Base-by-base conservation (phyloP, 2,329 filamentous ascomycete species). In the Calonectria pteridis region DNA sequence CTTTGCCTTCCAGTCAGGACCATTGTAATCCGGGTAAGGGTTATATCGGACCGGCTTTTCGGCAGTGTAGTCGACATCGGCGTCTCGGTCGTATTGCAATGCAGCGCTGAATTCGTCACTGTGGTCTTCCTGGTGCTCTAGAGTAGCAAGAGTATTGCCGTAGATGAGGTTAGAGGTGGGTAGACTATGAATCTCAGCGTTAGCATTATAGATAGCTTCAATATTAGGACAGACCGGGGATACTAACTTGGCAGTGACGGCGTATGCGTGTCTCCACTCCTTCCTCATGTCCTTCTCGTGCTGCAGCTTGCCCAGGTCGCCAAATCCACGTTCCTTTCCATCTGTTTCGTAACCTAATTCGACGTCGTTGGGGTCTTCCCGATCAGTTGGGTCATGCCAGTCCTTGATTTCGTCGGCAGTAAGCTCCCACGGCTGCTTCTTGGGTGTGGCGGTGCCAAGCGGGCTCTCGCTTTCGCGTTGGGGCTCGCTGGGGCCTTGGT, bases 21-120 rank as follows among this genome's bases (percentile, higher is more conserved):
- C 89, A 79, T 94, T 93, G 84, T 95, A 94, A 20, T 90, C 85
- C 0, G 94, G 93, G 76, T 95, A 95, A 0, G 94, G 94, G 72
- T 92, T 88, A 83, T 94, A 95, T 26, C 89, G 86, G 69, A 90
- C 86, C 0, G 91, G 89, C 64, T 86, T 84, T 53, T 88, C 84
- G 16, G 84, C 81, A 67, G 81, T 87, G 78, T 88, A 90, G 43
- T 83, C 83, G 33, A 82, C 75, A 62, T 81, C 79, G 11, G 81
- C 79, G n/a, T 83, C 80, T 66, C 84, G 78, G 40, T 85, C 83
- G 59, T 79, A 81, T 63, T 72, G 77, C 23, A 87, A 80, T 70
- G 79, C 80, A 43, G 75, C 77, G 37, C 76, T 78, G 28, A 83
- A 80, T 35, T 82, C 78, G 13, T 83, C 81, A 29, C 79, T 79